phyloP scores from a whole-genome alignment of 176 grass and related monocot species.

The Aegilops speltoides region DNA sequence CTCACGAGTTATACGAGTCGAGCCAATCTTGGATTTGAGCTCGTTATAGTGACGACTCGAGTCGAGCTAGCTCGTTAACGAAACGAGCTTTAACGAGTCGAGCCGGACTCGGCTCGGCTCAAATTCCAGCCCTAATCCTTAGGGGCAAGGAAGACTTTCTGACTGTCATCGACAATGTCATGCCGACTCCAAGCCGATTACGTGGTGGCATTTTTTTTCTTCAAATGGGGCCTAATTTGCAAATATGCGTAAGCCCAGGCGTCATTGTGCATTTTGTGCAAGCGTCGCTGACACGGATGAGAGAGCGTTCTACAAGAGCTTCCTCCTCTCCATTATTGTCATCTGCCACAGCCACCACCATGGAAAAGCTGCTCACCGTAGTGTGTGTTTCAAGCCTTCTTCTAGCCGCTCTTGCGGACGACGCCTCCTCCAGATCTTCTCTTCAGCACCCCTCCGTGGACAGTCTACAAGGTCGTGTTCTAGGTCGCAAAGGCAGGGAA shows the following conservation, averaged over 20 bases:
- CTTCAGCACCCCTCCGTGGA: neutral
- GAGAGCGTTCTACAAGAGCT: conserved; percentile 2
- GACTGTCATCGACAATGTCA: too few species aligned
- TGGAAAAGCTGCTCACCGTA: conserved; percentile 25
- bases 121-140: too few species aligned
- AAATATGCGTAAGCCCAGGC: neutral
- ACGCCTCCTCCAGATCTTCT: conserved; percentile 7
- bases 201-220: neutral
- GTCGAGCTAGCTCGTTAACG: too few species aligned
- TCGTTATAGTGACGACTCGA: too few species aligned
- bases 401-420: neutral
- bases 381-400: conserved; percentile 19
- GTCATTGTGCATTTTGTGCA: neutral
- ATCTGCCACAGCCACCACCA: neutral
- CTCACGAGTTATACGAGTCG: too few species aligned
- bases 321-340: conserved; percentile 16
- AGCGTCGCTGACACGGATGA: neutral
- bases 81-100: too few species aligned
- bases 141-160: too few species aligned
- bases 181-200: too few species aligned
- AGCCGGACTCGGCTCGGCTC: too few species aligned
- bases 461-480: neutral
- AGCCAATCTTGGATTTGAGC: too few species aligned
- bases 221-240: neutral
- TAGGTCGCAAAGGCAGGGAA: conserved; percentile 46